Percentiles rank a stretch among this genome's conserved stretches.
Evolutionary conservation across 164 flowering plant genomes (phyloP).

Genomic region (Aristolochia californica): DNA sequence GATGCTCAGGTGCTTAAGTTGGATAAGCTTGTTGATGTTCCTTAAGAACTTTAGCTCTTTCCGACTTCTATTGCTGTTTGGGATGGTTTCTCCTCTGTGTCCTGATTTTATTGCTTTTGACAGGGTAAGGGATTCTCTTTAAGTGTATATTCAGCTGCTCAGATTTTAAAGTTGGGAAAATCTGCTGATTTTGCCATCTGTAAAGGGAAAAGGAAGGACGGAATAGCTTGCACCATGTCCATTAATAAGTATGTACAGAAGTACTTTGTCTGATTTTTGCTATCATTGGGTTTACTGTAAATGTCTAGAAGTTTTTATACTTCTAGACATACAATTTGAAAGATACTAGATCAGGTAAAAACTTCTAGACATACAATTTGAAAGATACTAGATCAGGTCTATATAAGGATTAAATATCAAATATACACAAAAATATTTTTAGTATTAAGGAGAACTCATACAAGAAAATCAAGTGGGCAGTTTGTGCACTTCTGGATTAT

Average conservation of each 20-base stretch:
- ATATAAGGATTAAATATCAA: too few relatives aligned
- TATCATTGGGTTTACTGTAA: not conserved
- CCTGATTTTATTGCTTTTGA: slow-evolving; percentile 5
- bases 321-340: not conserved
- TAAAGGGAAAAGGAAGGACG: slow-evolving; percentile 66
- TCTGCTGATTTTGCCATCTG: slow-evolving; percentile 74
- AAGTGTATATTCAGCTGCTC: slow-evolving; percentile 45
- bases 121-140: slow-evolving; percentile 67
- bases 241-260: slow-evolving; percentile 52
- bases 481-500: too few relatives aligned
- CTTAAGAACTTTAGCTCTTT: too few relatives aligned
- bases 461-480: too few relatives aligned
- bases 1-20: slow-evolving; percentile 38
- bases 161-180: slow-evolving; percentile 63
- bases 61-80: not conserved
- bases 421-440: too few relatives aligned
- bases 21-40: not conserved
- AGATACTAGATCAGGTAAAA: too few relatives aligned
- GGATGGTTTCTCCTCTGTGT: not conserved
- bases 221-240: slow-evolving; percentile 40
- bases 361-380: not conserved
- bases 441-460: too few relatives aligned
- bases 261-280: not conserved
- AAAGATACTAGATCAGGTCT: too few relatives aligned
- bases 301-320: not conserved